Evolutionary conservation across 2,329 filamentous ascomycete species (phyloP).

Genomic region (Venturia nashicola): DNA sequence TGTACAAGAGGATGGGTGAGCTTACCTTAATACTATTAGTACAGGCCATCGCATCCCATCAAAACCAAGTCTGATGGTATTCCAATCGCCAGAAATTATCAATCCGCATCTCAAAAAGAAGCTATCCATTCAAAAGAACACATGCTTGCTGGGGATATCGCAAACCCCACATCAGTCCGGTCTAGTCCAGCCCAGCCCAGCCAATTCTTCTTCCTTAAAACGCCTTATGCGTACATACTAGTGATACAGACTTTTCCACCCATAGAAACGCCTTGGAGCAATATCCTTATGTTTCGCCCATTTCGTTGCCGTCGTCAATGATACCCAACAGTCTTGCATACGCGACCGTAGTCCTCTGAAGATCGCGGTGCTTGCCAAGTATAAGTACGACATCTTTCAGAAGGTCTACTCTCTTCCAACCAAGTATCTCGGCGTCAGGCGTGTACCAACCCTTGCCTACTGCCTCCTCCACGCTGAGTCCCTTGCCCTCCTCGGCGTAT

Average conservation of each 20-base stretch:
- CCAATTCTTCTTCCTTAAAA: background rate
- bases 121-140: background rate
- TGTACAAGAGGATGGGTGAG: too few relatives aligned
- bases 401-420: slow-evolving; percentile 80
- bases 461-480: slow-evolving; percentile 28
- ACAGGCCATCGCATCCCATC: too few relatives aligned
- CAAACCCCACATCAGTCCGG: background rate
- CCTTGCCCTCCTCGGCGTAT: slow-evolving; percentile 42
- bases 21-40: too few relatives aligned
- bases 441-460: slow-evolving; percentile 50
- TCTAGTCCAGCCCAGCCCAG: background rate
- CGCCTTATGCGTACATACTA: background rate
- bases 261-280: background rate
- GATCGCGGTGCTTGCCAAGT: slow-evolving; percentile 86
- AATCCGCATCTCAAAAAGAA: background rate
- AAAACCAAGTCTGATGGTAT: too few relatives aligned
- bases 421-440: slow-evolving; percentile 60
- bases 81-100: background rate
- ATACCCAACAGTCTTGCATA: slow-evolving; percentile 76
- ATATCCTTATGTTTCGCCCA: background rate
- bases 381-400: slow-evolving; percentile 86
- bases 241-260: background rate
- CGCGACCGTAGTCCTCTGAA: slow-evolving; percentile 88
- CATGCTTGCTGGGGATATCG: background rate
- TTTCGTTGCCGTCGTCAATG: background rate